Conservation (phyloP, 2,329 filamentous ascomycete genomes). For the Blastomyces emzantsi region DNA sequence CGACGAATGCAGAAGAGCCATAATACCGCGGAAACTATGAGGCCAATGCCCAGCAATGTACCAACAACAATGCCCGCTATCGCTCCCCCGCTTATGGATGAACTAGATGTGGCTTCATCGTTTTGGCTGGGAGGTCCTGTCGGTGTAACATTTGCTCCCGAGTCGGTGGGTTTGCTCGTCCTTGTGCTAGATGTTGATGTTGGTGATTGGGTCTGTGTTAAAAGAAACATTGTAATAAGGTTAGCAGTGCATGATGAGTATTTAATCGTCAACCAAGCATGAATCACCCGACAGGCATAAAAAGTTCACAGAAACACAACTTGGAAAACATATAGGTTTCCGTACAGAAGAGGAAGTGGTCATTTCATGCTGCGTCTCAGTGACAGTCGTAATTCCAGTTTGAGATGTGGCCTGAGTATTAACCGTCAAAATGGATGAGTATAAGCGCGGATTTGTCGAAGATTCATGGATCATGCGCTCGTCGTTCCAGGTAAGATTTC, state of each 20-base stretch:
- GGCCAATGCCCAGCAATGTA: slow-evolving; percentile 30
- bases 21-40: slow-evolving; percentile 31
- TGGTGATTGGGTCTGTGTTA: slow-evolving; percentile 11
- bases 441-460: not conserved
- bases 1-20: slow-evolving; percentile 33
- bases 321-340: slow-evolving; percentile 9
- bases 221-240: not conserved
- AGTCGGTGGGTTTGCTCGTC: slow-evolving; percentile 14
- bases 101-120: slow-evolving; percentile 16
- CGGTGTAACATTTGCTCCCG: slow-evolving; percentile 19
- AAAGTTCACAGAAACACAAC: slow-evolving; percentile 7
- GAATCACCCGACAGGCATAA: not conserved
- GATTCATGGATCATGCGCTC: not conserved
- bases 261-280: not conserved
- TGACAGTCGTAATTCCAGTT: slow-evolving; percentile 16
- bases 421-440: slow-evolving; percentile 12
- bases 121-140: slow-evolving; percentile 18
- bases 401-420: slow-evolving; percentile 15
- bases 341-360: slow-evolving; percentile 18
- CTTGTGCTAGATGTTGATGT: slow-evolving; percentile 12
- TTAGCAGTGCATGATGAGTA: slow-evolving; percentile 10
- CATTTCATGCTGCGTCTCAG: slow-evolving; percentile 14
- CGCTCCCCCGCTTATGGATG: slow-evolving; percentile 31
- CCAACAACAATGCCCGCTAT: slow-evolving; percentile 40
- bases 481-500: not conserved